A percentile compares a stretch with the other conserved stretches of the same genome.
These are phyloP conservation scores for Glaciozyma antarctica DNA, from an alignment of 768 basidiomycete genomes.

Conservation along the genomic window DNA sequence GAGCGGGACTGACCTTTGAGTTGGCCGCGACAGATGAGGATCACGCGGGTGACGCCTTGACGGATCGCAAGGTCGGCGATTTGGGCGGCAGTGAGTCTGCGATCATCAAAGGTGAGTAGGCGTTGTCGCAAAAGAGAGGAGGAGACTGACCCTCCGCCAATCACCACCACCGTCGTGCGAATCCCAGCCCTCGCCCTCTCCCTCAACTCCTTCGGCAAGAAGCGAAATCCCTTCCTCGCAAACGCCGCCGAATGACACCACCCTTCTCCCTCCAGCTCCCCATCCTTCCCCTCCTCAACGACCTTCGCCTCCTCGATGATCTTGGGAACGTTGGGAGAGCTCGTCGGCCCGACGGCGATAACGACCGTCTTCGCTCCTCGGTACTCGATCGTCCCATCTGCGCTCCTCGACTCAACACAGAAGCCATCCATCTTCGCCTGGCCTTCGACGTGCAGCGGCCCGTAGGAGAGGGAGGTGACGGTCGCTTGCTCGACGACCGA, in stretches of 20 bases:
- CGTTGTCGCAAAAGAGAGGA: background rate
- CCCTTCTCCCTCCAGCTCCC: slow-evolving; percentile 13
- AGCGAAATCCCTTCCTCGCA: slow-evolving; percentile 7
- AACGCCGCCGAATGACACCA: slow-evolving; percentile 33
- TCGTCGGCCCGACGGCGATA: slow-evolving; percentile 32
- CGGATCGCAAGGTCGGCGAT: slow-evolving; percentile 32
- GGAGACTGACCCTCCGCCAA: slow-evolving; percentile 33
- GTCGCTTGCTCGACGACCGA: slow-evolving; percentile 14
- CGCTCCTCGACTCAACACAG: background rate
- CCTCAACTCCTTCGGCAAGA: slow-evolving; percentile 36
- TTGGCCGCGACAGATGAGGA: slow-evolving; percentile 24
- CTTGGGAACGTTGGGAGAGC: slow-evolving; percentile 20
- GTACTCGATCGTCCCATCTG: slow-evolving; percentile 7
- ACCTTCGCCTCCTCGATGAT: slow-evolving; percentile 3
- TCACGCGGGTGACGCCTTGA: slow-evolving; percentile 26
- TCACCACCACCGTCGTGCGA: slow-evolving; percentile 23
- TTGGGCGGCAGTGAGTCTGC: slow-evolving; percentile 34
- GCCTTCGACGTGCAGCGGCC: slow-evolving; percentile 14
- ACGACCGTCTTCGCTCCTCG: slow-evolving; percentile 20
- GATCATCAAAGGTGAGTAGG: background rate
- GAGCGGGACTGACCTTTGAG: slow-evolving; percentile 17
- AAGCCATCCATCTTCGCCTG: slow-evolving; percentile 10
- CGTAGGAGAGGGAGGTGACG: slow-evolving; percentile 18
- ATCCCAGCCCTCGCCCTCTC: slow-evolving; percentile 35
- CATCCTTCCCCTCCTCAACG: background rate